These are phyloP conservation scores for Saccharomyces hybrid DNA, from an alignment of 1,139 yeast genomes.

Conservation along the genomic window DNA sequence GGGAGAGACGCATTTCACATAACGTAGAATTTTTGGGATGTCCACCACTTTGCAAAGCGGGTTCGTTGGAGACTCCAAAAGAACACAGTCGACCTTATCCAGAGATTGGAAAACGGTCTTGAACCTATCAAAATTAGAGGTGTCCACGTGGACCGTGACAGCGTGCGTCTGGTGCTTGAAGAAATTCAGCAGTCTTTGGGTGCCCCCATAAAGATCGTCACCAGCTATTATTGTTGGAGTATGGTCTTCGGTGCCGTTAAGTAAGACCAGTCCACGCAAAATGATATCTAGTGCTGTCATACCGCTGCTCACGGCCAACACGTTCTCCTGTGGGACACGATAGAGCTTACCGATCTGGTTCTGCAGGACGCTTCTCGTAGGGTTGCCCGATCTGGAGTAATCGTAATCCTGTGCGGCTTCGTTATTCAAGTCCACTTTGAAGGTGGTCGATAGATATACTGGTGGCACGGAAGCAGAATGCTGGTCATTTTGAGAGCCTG, in stretches of 20 bases:
- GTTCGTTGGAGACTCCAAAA: slow-evolving; percentile 86
- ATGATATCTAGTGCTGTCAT: slow-evolving; percentile 91
- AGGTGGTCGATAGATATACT: slow-evolving; percentile 86
- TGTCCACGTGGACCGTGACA: slow-evolving; percentile 70
- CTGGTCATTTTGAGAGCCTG: slow-evolving; percentile 42
- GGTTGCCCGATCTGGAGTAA: slow-evolving; percentile 92
- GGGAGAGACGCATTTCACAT: slow-evolving; percentile 64
- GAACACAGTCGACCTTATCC: slow-evolving; percentile 43
- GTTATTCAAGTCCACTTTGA: slow-evolving; percentile 64
- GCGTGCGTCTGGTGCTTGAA: slow-evolving; percentile 59
- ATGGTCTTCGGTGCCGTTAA: slow-evolving; percentile 32
- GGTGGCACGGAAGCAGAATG: slow-evolving; percentile 83
- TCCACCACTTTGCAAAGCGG: slow-evolving; percentile 86
- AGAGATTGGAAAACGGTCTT: slow-evolving; percentile 37
- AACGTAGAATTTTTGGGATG: slow-evolving; percentile 53
- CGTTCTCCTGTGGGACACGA: slow-evolving; percentile 57
- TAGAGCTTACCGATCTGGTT: slow-evolving; percentile 61
- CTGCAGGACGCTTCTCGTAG: slow-evolving; percentile 77
- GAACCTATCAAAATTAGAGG: slow-evolving; percentile 51
- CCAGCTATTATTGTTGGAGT: slow-evolving; percentile 59
- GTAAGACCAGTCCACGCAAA: slow-evolving; percentile 54
- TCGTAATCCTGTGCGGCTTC: slow-evolving; percentile 69
- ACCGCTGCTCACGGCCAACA: slow-evolving; percentile 81
- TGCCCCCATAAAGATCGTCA: slow-evolving; percentile 89
- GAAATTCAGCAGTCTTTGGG: slow-evolving; percentile 75